phyloP scores from a whole-genome alignment of 2,329 filamentous ascomycete species.

The Reticulascus tulasneorum region DNA sequence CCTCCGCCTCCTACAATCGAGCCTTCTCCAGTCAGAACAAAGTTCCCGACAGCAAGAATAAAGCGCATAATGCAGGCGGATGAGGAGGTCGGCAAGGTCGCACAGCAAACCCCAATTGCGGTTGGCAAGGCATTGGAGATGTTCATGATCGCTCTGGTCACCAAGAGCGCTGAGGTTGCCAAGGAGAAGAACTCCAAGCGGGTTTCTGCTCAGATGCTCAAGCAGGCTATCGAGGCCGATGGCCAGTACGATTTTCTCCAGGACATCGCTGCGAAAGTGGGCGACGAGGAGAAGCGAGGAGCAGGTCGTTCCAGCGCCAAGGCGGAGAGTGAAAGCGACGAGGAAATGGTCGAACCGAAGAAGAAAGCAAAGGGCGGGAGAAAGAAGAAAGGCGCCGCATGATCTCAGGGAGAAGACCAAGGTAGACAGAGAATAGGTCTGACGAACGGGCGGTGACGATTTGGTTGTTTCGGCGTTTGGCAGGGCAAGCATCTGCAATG shows the following conservation, averaged over 20 bases:
- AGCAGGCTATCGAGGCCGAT: slow-evolving; percentile 81
- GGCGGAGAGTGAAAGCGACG: slow-evolving; percentile 50
- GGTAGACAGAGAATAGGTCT: neutral
- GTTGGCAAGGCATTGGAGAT: slow-evolving; percentile 94
- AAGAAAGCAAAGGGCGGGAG: slow-evolving; percentile 42
- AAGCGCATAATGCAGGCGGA: slow-evolving; percentile 99
- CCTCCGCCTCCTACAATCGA: slow-evolving; percentile 40
- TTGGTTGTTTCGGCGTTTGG: slow-evolving; percentile 17
- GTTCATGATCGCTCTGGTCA: slow-evolving; percentile 94
- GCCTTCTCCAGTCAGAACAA: slow-evolving; percentile 79
- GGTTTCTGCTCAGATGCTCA: slow-evolving; percentile 86
- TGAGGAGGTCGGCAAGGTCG: slow-evolving; percentile 96
- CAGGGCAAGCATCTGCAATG: slow-evolving; percentile 20
- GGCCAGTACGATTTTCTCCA: slow-evolving; percentile 92
- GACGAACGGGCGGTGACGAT: slow-evolving; percentile 12
- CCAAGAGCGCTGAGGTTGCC: slow-evolving; percentile 81
- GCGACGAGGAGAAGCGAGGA: slow-evolving; percentile 47
- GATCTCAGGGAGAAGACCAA: neutral
- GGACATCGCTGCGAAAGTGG: slow-evolving; percentile 86
- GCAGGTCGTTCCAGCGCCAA: slow-evolving; percentile 35
- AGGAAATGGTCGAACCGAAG: slow-evolving; percentile 44
- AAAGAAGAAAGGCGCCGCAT: slow-evolving; percentile 46
- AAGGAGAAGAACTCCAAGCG: slow-evolving; percentile 80
- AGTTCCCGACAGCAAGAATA: slow-evolving; percentile 95
- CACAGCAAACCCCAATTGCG: slow-evolving; percentile 93